Evolutionary conservation across 768 basidiomycete genomes (phyloP).

Genomic region (Mycena leptocephala): DNA sequence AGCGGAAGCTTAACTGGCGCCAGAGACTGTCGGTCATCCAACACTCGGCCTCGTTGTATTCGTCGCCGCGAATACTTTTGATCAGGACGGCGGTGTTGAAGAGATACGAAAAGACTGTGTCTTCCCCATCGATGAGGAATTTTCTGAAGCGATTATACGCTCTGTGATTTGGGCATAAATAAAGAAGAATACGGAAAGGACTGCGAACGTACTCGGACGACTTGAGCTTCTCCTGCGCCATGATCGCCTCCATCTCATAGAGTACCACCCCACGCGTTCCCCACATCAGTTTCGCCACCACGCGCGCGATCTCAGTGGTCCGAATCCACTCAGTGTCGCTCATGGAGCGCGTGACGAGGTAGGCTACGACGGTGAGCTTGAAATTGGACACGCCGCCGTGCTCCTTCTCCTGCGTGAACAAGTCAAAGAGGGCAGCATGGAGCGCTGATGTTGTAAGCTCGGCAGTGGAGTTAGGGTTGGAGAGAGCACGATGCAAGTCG

Average conservation of each 20-base stretch:
- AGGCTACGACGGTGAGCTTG: background rate
- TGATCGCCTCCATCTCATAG: background rate
- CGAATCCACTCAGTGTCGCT: background rate
- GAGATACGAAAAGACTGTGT: slow-evolving; percentile 2
- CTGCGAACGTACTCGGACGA: background rate
- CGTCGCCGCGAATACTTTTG: background rate
- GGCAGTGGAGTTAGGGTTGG: no score
- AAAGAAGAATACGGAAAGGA: background rate
- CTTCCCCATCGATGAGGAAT: slow-evolving; percentile 5
- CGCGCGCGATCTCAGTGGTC: background rate
- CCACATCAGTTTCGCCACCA: slow-evolving; percentile 13
- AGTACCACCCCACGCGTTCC: background rate
- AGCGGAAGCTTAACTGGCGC: background rate
- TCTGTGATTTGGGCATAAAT: background rate
- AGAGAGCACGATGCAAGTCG: no score
- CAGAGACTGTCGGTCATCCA: background rate
- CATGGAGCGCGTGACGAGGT: slow-evolving; percentile 8
- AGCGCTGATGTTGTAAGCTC: no score
- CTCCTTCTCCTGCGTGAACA: background rate
- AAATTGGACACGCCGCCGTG: background rate
- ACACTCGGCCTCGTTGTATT: background rate
- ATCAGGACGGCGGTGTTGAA: background rate
- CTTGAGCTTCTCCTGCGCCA: background rate
- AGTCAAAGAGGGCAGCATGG: background rate
- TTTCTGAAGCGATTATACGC: background rate